Evolutionary conservation across 2,329 filamentous ascomycete genomes (phyloP), one percentile per base, ranked within the genome.

Genomic region (Talaromyces rugulosus): DNA sequence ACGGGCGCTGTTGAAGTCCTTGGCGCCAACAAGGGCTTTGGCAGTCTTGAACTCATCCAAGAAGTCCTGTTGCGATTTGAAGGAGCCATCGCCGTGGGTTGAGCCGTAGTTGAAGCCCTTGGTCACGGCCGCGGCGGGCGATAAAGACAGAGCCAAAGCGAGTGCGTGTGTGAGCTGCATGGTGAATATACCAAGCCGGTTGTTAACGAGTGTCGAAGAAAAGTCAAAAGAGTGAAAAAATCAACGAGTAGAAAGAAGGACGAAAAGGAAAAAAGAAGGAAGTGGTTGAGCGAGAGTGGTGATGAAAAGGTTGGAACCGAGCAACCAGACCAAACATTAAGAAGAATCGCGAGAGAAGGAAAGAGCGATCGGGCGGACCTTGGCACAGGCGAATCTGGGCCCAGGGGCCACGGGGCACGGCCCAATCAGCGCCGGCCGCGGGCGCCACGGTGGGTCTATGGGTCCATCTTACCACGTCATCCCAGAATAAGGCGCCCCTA

Each of bases 71-170:
- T 82, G 77, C 51, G 69, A 69, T 56, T 77, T 77, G 63, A 72
- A 69, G 42, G 75, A 77, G 60, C 75, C 75, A 64, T 79, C 77
- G 42, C 68, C 66, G 65, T 76, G 74, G 51, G 69, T 73, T 34
- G 75, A 65, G 65, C 78, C 80, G 68, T 81, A 82, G 75, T 80
- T 81, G 75, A 82, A 82, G 65, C 80, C 80, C 65, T 77, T 73
- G 66, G 71, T 72, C 66, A 70, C 73, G 60, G 76, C 75, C 65
- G 74, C 69, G 55, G 72, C 66, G 42, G 73, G 65, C 30, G 71
- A 70, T 59, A 76, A 58, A 51, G 74, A 69, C 61, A 75, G 65
- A 53, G 73, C 73, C 56, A 75, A 64, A 23, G 75, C 72, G 62
- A 77, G 67, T 58, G 72, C 64, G 42, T 73, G 66, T 57, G 71